Percentiles rank a stretch among this genome's conserved stretches.
phyloP scores from a whole-genome alignment of 148 eudicot species.

The Rhododendron griersonianum region DNA sequence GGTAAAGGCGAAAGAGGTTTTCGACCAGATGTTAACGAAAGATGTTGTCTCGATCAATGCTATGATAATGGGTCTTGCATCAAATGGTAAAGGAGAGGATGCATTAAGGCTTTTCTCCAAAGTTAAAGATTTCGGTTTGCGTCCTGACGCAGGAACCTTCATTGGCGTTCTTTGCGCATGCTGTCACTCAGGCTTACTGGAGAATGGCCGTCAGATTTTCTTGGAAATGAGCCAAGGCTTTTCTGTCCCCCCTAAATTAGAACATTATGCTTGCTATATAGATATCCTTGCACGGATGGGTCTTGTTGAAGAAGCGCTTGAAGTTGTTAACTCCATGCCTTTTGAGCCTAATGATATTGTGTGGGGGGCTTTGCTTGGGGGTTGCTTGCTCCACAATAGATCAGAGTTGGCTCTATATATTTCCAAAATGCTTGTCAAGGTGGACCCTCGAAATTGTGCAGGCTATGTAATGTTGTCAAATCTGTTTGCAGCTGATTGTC shows the following conservation, averaged over 20 bases:
- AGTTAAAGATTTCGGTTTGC: slow-evolving; percentile 31
- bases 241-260: slow-evolving; percentile 41
- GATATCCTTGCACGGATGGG: slow-evolving; percentile 78
- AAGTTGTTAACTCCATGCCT: slow-evolving; percentile 60
- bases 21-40: slow-evolving; percentile 37
- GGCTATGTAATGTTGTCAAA: slow-evolving; percentile 84
- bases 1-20: slow-evolving; percentile 50
- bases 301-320: slow-evolving; percentile 65
- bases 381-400: slow-evolving; percentile 65
- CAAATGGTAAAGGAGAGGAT: slow-evolving; percentile 74
- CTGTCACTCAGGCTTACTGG: slow-evolving; percentile 66
- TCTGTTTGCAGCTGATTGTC: slow-evolving; percentile 51
- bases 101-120: slow-evolving; percentile 48
- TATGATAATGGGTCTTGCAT: slow-evolving; percentile 87
- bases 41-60: slow-evolving; percentile 65
- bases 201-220: slow-evolving; percentile 60
- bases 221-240: slow-evolving; percentile 31
- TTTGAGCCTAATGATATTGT: slow-evolving; percentile 64
- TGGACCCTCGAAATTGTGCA: slow-evolving; percentile 67
- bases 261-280: slow-evolving; percentile 73
- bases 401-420: slow-evolving; percentile 46
- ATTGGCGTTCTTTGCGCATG: slow-evolving; percentile 65
- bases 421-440: slow-evolving; percentile 53
- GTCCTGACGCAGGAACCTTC: slow-evolving; percentile 55
- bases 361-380: slow-evolving; percentile 84